phyloP scores from a whole-genome alignment of 1,284 basidiomycete species.

The Microbotryum violaceum region DNA sequence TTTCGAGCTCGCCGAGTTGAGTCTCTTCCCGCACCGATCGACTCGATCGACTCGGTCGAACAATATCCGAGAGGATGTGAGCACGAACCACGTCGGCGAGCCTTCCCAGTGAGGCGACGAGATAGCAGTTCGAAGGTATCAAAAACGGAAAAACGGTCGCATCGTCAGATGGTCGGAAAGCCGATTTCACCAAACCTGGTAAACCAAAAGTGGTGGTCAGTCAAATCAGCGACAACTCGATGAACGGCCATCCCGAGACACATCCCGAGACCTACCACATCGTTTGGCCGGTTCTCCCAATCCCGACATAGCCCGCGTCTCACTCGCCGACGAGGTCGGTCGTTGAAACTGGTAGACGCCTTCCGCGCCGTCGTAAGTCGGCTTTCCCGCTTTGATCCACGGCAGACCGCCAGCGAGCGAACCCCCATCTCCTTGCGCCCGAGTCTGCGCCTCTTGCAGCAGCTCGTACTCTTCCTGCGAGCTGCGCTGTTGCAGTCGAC shows the following conservation, averaged over 20 bases:
- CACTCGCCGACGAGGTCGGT: constrained; percentile 24
- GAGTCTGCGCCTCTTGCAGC: constrained; percentile 4
- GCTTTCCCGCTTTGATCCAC: not conserved
- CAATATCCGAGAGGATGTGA: no score
- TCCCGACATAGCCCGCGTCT: constrained; percentile 33
- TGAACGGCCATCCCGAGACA: not conserved
- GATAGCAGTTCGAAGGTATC: constrained; percentile 32
- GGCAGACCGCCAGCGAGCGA: no score
- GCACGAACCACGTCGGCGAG: constrained; percentile 15
- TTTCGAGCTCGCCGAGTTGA: not conserved
- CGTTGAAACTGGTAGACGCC: constrained; percentile 35
- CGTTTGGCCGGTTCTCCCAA: constrained; percentile 29
- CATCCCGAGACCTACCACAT: not conserved
- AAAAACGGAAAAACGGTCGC: constrained; percentile 33
- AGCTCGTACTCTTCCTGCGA: constrained; percentile 21
- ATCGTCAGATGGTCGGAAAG: constrained; percentile 34
- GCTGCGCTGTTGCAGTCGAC: constrained; percentile 30
- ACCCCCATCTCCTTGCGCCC: no score
- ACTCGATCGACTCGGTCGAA: not conserved
- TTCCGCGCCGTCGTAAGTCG: constrained; percentile 25
- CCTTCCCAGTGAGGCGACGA: constrained; percentile 20
- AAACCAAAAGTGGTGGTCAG: constrained; percentile 1
- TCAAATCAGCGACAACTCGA: not conserved
- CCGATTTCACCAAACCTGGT: constrained; percentile 33
- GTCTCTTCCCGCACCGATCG: not conserved